phyloP scores from a whole-genome alignment of 768 basidiomycete genomes.

The Tulasnella sp. region DNA sequence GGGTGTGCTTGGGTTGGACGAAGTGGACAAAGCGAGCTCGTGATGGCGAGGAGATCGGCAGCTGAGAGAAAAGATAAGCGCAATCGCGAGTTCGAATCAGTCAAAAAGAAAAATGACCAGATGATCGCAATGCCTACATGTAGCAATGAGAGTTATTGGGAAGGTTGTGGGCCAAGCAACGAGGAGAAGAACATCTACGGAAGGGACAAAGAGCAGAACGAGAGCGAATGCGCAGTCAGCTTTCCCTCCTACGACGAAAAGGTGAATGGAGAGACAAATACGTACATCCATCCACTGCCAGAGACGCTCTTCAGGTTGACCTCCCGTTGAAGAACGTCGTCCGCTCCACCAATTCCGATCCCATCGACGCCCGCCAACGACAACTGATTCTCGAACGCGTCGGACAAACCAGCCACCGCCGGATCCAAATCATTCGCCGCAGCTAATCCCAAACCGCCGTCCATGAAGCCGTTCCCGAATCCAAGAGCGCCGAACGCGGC shows the following conservation, averaged over 20 bases:
- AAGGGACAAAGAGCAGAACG: conserved; percentile 33
- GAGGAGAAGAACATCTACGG: conserved; percentile 21
- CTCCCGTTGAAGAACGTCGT: too few relatives aligned
- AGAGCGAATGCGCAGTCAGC: neutral
- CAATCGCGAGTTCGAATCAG: conserved; percentile 15
- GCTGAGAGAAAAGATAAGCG: neutral
- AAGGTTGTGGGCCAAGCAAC: conserved; percentile 12
- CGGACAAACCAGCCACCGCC: neutral
- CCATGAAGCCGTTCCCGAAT: neutral
- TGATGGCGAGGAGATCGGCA: conserved; percentile 16
- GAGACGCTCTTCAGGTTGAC: neutral
- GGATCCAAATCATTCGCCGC: neutral
- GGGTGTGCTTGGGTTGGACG: conserved; percentile 28
- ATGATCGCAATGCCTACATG: neutral
- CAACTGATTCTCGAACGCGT: neutral
- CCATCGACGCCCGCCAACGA: neutral
- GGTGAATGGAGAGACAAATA: neutral
- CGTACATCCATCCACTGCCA: neutral
- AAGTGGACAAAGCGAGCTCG: conserved; percentile 25
- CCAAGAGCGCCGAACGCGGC: neutral
- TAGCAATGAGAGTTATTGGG: conserved; percentile 3
- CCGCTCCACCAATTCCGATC: neutral
- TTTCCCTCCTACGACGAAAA: neutral
- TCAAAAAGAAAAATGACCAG: conserved; percentile 4
- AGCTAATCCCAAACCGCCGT: neutral